These are phyloP conservation scores for Diaporthe sp. DNA, from an alignment of 2,329 filamentous ascomycete genomes.

Conservation along the genomic window DNA sequence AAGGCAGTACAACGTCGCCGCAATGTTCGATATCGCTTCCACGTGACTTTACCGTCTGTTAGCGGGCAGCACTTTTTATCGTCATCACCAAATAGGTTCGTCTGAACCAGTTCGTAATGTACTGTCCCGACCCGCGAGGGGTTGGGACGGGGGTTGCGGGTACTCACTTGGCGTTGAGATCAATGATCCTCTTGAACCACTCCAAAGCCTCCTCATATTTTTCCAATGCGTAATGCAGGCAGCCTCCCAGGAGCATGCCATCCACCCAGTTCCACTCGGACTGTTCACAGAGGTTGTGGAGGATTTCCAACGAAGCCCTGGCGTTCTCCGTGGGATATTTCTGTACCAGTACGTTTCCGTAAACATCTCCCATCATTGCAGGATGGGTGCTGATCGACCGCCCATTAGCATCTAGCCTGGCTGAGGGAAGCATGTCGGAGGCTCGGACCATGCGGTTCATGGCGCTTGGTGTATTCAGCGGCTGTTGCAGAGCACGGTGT, in stretches of 20 bases:
- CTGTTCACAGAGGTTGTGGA: constrained; percentile 82
- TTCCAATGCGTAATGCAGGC: constrained; percentile 89
- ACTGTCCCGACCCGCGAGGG: neutral
- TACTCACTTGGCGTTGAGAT: constrained; percentile 67
- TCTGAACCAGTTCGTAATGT: too few species aligned
- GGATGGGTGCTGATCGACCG: constrained; percentile 34
- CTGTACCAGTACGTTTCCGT: constrained; percentile 47
- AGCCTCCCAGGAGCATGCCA: constrained; percentile 91
- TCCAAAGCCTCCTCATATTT: constrained; percentile 82
- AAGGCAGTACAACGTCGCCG: constrained; percentile 88
- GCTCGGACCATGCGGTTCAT: constrained; percentile 38
- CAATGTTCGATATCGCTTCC: constrained; percentile 93
- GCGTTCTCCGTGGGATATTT: constrained; percentile 65
- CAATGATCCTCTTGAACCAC: constrained; percentile 77
- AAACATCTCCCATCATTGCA: constrained; percentile 41
- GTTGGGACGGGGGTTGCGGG: neutral
- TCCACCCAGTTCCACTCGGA: constrained; percentile 91
- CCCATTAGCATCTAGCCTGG: constrained; percentile 32
- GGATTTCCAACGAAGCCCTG: constrained; percentile 75
- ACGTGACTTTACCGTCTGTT: constrained; percentile 73
- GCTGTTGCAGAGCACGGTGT: constrained; percentile 26
- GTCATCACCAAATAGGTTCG: neutral
- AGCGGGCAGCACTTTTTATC: constrained; percentile 23
- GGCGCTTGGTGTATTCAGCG: constrained; percentile 17
- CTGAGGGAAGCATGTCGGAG: constrained; percentile 28